Conservation (phyloP, 148 eudicot species). For the Euryodendron excelsum region DNA sequence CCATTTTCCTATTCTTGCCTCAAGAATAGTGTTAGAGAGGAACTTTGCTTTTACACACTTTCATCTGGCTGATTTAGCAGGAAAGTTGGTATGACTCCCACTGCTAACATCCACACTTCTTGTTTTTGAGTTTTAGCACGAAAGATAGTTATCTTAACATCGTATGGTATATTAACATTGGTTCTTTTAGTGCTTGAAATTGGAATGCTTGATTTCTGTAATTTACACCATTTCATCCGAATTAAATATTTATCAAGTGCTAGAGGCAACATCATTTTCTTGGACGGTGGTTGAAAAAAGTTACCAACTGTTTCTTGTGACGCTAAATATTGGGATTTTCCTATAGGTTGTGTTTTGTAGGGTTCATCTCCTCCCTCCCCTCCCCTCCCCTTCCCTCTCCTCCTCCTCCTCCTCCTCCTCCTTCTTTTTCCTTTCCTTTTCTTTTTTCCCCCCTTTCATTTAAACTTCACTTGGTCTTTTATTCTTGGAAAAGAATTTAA, state of each 20-base stretch:
- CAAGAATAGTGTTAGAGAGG: neutral
- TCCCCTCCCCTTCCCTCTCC: no score
- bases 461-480: neutral
- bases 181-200: neutral
- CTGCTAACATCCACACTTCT: neutral
- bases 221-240: neutral
- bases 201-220: neutral
- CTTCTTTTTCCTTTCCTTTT: neutral
- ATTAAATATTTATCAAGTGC: neutral
- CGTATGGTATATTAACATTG: neutral
- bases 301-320: neutral
- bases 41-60: neutral
- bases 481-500: no score
- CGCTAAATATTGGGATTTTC: neutral
- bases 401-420: no score
- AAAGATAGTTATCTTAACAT: neutral
- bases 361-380: no score
- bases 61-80: slow-evolving; percentile 1
- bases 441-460: neutral
- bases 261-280: neutral
- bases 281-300: neutral
- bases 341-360: neutral
- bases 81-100: slow-evolving; percentile 2
- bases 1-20: neutral
- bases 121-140: neutral